Evolutionary conservation across 106 monocot genomes (phyloP).

Genomic region (Narthecium ossifragum): DNA sequence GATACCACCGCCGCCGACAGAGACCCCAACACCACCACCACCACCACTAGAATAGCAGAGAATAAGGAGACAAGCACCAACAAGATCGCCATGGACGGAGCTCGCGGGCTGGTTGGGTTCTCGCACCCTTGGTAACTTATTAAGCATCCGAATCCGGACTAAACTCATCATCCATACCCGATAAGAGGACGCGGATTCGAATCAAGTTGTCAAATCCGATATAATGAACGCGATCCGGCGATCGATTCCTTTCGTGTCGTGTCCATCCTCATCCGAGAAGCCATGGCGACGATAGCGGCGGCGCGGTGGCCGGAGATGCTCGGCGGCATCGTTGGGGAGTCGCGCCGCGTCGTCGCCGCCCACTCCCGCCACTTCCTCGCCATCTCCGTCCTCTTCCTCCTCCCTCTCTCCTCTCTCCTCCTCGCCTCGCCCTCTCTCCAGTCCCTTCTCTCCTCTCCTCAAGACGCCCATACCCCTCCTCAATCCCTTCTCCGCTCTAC

Average conservation of each 20-base stretch:
- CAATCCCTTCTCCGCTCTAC: slow-evolving; percentile 5
- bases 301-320: slow-evolving; percentile 25
- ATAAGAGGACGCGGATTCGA: too few relatives aligned
- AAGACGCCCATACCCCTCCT: not conserved
- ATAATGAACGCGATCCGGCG: too few relatives aligned
- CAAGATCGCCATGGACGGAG: not conserved
- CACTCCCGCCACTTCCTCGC: slow-evolving; percentile 51
- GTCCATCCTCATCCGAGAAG: too few relatives aligned
- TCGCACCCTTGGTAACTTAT: too few relatives aligned
- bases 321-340: slow-evolving; percentile 13
- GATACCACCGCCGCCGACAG: slow-evolving; percentile 15
- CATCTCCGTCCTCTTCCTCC: slow-evolving; percentile 41
- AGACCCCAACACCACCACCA: not conserved
- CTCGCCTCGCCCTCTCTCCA: slow-evolving; percentile 1
- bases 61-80: not conserved
- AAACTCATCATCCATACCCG: too few relatives aligned
- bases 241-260: too few relatives aligned
- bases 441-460: not conserved
- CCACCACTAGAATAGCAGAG: not conserved
- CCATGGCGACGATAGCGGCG: too few relatives aligned
- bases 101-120: too few relatives aligned
- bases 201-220: too few relatives aligned
- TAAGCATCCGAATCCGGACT: too few relatives aligned
- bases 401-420: slow-evolving; percentile 25
- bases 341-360: slow-evolving; percentile 28